Percentiles rank a stretch among this genome's conserved stretches.
Conservation (phyloP, 2,329 filamentous ascomycete species). For the Colletotrichum cereale region DNA sequence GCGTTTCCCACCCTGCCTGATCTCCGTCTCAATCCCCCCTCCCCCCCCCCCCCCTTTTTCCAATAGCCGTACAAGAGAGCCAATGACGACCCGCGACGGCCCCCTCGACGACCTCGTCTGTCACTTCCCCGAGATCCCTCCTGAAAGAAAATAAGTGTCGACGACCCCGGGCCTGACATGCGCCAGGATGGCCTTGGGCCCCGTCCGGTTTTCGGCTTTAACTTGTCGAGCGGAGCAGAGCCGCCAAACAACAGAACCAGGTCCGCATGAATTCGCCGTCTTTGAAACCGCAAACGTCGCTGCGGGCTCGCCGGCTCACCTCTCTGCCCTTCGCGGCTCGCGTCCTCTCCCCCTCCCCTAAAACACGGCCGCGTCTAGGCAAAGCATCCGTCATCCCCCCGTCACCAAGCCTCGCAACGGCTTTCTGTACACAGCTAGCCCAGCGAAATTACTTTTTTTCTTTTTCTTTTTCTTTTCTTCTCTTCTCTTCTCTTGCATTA, state of each 20-base stretch:
- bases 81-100: constrained; percentile 19
- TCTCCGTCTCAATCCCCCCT: constrained; percentile 35
- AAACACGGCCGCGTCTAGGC: constrained; percentile 15
- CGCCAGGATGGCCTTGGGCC: constrained; percentile 7
- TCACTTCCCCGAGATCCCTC: constrained; percentile 24
- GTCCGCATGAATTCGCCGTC: constrained; percentile 28
- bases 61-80: neutral
- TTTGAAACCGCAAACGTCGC: constrained; percentile 34
- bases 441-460: constrained; percentile 7
- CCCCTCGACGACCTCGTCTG: constrained; percentile 20
- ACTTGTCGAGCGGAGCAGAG: constrained; percentile 9
- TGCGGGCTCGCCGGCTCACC: constrained; percentile 20
- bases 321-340: constrained; percentile 14
- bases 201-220: constrained; percentile 36
- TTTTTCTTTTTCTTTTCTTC: constrained; percentile 4
- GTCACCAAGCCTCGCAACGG: constrained; percentile 18
- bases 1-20: constrained; percentile 35
- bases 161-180: constrained; percentile 13
- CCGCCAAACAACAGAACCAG: neutral
- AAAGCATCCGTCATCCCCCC: constrained; percentile 29
- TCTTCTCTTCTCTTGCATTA: constrained; percentile 12
- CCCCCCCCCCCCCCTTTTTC: constrained; percentile 11
- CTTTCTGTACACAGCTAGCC: constrained; percentile 18
- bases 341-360: neutral
- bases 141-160: constrained; percentile 28